Evolutionary conservation across 331 rosid genomes (phyloP).

Genomic region (Pyracantha coccinea): DNA sequence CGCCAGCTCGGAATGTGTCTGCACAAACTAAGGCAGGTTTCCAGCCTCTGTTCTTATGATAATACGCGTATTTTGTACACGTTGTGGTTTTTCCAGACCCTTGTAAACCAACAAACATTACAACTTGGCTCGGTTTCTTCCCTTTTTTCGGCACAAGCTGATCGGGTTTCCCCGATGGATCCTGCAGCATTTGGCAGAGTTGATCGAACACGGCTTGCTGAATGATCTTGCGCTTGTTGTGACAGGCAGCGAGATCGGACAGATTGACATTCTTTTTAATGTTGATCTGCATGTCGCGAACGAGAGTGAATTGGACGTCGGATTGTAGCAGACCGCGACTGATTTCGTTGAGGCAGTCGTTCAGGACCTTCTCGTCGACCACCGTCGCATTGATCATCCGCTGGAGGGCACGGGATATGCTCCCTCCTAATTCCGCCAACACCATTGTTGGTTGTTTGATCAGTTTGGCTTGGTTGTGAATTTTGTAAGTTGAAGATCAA

Average conservation of each 20-base stretch:
- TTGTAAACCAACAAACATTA: conserved; percentile 93
- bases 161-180: conserved; percentile 61
- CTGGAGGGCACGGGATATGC: conserved; percentile 81
- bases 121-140: conserved; percentile 46
- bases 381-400: conserved; percentile 93
- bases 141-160: conserved; percentile 65
- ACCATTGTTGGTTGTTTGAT: background rate
- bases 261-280: conserved; percentile 75
- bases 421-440: background rate
- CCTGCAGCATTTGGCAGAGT: conserved; percentile 70
- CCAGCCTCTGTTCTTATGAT: conserved; percentile 86
- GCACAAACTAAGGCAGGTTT: conserved; percentile 82
- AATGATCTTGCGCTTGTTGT: conserved; percentile 77
- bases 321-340: conserved; percentile 86
- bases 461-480: background rate
- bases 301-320: conserved; percentile 86
- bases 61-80: conserved; percentile 71
- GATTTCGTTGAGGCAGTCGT: conserved; percentile 85
- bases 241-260: conserved; percentile 79
- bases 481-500: background rate
- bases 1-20: conserved; percentile 86
- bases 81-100: conserved; percentile 91
- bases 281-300: conserved; percentile 77
- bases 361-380: conserved; percentile 84
- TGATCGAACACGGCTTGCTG: conserved; percentile 81